These are phyloP conservation scores for Pueraria montana DNA, from an alignment of 306 rosid genomes.

Conservation along the genomic window DNA sequence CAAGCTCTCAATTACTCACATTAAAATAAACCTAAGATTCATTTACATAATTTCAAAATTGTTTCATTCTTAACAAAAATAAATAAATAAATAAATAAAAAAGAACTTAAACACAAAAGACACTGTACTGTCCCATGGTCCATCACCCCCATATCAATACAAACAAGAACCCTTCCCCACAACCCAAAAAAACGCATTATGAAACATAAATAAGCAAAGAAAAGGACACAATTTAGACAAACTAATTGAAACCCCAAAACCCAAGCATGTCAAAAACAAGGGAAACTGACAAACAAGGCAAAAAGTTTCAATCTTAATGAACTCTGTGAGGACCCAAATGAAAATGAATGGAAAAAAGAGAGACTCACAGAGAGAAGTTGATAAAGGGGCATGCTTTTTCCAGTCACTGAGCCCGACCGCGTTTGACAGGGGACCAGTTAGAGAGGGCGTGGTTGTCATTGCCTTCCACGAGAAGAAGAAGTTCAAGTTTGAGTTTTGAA, in stretches of 20 bases:
- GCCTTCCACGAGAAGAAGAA: conserved; percentile 28
- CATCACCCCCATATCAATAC: too few relatives aligned
- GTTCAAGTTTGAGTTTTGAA: not conserved
- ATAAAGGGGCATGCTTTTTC: conserved; percentile 47
- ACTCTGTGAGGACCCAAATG: conserved; percentile 40
- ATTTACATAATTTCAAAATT: not conserved
- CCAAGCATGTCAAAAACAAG: too few relatives aligned
- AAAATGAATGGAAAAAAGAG: conserved; percentile 29
- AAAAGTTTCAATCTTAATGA: not conserved
- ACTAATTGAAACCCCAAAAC: conserved; percentile 1
- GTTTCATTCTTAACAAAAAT: not conserved
- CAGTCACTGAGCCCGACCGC: conserved; percentile 47
- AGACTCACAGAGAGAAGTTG: conserved; percentile 49
- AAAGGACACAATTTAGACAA: not conserved
- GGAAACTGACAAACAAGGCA: not conserved
- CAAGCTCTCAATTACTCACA: not conserved
- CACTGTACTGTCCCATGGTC: too few relatives aligned
- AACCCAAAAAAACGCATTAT: not conserved
- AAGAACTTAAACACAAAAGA: too few relatives aligned
- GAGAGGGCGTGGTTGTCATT: conserved; percentile 65
- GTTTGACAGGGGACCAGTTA: conserved; percentile 56
- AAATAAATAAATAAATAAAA: not conserved
- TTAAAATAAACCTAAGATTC: not conserved
- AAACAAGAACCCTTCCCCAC: not conserved
- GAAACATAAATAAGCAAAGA: not conserved